Evolutionary conservation across 164 flowering plant genomes (phyloP).

Genomic region (Kalanchoe fedtschenkoi): DNA sequence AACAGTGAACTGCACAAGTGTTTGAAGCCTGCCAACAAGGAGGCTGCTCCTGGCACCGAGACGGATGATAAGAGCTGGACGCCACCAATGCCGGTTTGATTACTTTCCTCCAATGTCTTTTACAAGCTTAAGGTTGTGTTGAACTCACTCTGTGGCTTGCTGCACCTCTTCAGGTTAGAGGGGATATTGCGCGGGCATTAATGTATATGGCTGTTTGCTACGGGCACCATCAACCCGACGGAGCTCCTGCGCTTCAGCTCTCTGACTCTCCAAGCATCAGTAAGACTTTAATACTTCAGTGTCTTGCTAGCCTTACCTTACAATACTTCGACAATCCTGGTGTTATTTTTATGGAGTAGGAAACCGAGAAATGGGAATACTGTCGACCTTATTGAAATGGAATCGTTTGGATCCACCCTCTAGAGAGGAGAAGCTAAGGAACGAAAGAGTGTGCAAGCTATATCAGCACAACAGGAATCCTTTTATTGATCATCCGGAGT

Average conservation of each 20-base stretch:
- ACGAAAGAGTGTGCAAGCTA: conserved; percentile 3
- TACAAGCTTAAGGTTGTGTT: background rate
- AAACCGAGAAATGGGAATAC: background rate
- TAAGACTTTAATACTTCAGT: background rate
- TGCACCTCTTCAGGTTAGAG: conserved; percentile 31
- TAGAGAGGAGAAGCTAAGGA: background rate
- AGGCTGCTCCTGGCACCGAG: conserved; percentile 47
- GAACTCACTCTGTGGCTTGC: background rate
- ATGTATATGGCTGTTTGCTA: conserved; percentile 55
- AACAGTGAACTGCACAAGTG: conserved; percentile 18
- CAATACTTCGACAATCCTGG: background rate
- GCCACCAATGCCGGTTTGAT: conserved; percentile 41
- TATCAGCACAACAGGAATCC: conserved; percentile 6
- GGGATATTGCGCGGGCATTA: conserved; percentile 49
- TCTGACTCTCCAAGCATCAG: conserved; percentile 7
- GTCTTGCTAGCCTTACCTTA: no score
- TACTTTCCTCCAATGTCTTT: background rate
- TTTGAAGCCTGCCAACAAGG: conserved; percentile 40
- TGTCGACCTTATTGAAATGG: conserved; percentile 2
- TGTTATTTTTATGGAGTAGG: conserved; percentile 3
- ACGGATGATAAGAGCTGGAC: conserved; percentile 46
- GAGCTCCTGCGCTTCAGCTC: conserved; percentile 28
- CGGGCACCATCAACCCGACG: conserved; percentile 25
- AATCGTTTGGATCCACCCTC: background rate
- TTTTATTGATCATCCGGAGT: conserved; percentile 1